Evolutionary conservation across 163 green algal genomes (phyloP), one percentile per base, ranked within the genome.

Genomic region (Volvox carteri): DNA sequence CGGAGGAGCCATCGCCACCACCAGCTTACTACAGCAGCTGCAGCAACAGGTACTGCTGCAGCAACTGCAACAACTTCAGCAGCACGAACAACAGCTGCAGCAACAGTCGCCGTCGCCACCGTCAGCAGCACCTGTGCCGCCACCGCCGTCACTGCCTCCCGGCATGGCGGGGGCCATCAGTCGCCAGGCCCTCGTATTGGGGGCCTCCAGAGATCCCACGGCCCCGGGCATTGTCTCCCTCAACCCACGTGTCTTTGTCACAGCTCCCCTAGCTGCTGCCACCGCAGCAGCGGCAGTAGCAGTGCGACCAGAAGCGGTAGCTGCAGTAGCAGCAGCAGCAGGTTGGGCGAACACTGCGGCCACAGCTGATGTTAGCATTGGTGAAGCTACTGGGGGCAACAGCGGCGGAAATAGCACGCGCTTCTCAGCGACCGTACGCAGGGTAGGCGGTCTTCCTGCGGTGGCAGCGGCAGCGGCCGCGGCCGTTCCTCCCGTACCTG

Each of bases 171-270:
- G 42, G 1, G 46, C 75, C n/a, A 84, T 84, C 33, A 84, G 75
- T 48, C 48, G 75, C 14, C 75, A 84, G 62, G 80, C 46, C 18
- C 80, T 87, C 0, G 23, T 87, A 4, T 65, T 87, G 2, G 80
- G 80, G 23, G 46, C 46, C 0, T 65, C 65, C 6, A 33, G 33
- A 7, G 33, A 79, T 12, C 80, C 80, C 0, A 14, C 11, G 28
- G 46, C 65, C 18, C 65, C 80, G 2, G 65, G 80, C 46, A 87
- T 87, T 28, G 44, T 87, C 6, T 30, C 65, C 3, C 46, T 87
- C 11, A 42, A 54, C 33, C 80, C 80, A 18, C 80, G 80, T 25
- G 65, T 86, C n/a, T 39, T 86, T 37, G 18, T 56, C 70, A 78
- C 23, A 52, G 35, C 12, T 14, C 37, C 68, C 35, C 9, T 39